A percentile compares a stretch with the other conserved stretches of the same genome.
Evolutionary conservation across 164 flowering plant genomes (phyloP).

Genomic region (Kingdonia uniflora): DNA sequence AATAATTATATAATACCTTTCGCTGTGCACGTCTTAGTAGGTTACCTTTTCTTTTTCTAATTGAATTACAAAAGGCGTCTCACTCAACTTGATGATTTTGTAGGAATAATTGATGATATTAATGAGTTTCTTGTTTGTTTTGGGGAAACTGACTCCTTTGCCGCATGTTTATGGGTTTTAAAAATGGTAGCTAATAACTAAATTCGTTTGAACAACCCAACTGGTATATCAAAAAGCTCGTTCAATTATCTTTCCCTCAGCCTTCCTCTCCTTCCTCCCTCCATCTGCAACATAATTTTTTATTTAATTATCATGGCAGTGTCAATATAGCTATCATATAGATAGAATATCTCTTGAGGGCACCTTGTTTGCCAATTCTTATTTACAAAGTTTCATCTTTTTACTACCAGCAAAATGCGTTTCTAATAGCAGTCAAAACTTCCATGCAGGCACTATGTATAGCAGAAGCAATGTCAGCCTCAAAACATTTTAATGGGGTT

Average conservation of each 20-base stretch:
- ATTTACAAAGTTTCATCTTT: not conserved
- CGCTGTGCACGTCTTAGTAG: not conserved
- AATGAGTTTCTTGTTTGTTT: too few relatives aligned
- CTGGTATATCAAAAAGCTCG: too few relatives aligned
- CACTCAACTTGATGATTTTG: not conserved
- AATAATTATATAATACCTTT: too few relatives aligned
- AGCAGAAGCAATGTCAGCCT: constrained; percentile 26
- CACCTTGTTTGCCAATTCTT: not conserved
- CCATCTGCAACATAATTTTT: not conserved
- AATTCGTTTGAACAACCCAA: too few relatives aligned
- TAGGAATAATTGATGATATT: too few relatives aligned
- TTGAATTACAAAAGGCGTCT: not conserved
- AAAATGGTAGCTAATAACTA: too few relatives aligned
- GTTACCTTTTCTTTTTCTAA: not conserved
- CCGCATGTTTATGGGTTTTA: too few relatives aligned
- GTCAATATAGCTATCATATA: not conserved
- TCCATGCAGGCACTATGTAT: constrained; percentile 73
- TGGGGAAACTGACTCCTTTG: too few relatives aligned
- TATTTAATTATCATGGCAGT: not conserved
- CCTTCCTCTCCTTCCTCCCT: not conserved
- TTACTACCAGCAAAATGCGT: not conserved
- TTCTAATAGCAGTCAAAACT: not conserved
- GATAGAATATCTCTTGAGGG: too few relatives aligned
- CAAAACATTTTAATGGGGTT: constrained; percentile 54
- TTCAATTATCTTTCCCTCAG: too few relatives aligned